Evolutionary conservation across 2,329 filamentous ascomycete species (phyloP), one percentile per base, ranked within the genome.

Genomic region (Colletotrichum sojae): DNA sequence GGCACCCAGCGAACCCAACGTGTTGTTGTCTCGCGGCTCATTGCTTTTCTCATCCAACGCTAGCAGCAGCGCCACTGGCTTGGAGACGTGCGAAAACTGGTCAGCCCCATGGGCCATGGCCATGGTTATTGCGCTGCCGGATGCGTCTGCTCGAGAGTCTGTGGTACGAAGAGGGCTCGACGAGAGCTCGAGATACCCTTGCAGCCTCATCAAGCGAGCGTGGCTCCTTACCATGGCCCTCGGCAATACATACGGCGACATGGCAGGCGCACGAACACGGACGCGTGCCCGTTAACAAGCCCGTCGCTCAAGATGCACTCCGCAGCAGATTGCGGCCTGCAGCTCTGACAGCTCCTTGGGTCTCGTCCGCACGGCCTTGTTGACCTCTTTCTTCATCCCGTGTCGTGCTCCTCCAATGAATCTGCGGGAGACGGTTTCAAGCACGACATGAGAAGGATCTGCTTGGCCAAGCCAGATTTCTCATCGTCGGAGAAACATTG

Each of bases 51-150:
- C 31, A 65, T 40, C n/a, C 48, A 43, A 54, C 56, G 61, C 61
- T 55, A 60, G 67, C 55, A 49, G 55, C 62, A 55, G 51, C 66
- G 66, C 62, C 62, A 59, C 48, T 61, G 66, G 62, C 66, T 66
- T 66, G 51, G 20, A 58, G 48, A 43, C 43, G 46, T 60, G 66
- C 55, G 45, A 52, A 22, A 46, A 45, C 55, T 54, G 43, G 15
- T 13, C 48, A 51, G 66, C 55, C 55, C 25, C 43, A 60, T 43
- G 62, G 27, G 60, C 64, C 25, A 25, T 27, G 20, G 43, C 20
- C 45, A 16, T 43, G 40, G 31, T 10, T 16, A 43, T 5, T n/a
- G 40, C 4, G 16, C 40, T 15, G 40, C 12, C 8, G 27, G 27
- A 31, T 31, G 27, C 16, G 13, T 43, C 40, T 12, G 40, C 16